Evolutionary conservation across 2,329 filamentous ascomycete genomes (phyloP).

Genomic region (Neurospora sp.): DNA sequence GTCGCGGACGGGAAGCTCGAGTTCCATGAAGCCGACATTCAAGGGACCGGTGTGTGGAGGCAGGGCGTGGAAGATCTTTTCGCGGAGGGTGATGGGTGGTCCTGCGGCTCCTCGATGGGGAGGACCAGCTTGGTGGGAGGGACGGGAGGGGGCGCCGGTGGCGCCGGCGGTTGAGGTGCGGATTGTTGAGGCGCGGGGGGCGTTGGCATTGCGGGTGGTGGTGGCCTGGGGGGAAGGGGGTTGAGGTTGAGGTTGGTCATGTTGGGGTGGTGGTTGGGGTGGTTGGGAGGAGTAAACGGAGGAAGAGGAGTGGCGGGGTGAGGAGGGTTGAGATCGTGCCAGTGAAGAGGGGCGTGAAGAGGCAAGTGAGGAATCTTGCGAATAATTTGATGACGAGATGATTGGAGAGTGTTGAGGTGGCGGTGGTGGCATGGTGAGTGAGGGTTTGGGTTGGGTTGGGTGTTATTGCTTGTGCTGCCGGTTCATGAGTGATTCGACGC

Average conservation of each 20-base stretch:
- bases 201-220: background rate
- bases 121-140: background rate
- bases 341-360: background rate
- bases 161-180: background rate
- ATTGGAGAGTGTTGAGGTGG: too few relatives aligned
- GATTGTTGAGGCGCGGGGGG: background rate
- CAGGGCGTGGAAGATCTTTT: constrained; percentile 36
- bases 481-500: background rate
- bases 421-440: background rate
- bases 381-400: too few relatives aligned
- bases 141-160: background rate
- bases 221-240: background rate
- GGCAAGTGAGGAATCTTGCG: background rate
- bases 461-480: background rate
- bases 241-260: background rate
- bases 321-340: background rate
- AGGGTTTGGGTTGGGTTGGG: background rate
- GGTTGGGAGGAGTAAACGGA: background rate
- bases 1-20: constrained; percentile 47
- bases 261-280: background rate
- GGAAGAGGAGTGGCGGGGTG: background rate
- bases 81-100: constrained; percentile 25
- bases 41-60: constrained; percentile 56
- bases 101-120: background rate
- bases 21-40: constrained; percentile 57